Base-by-base conservation (phyloP, 805 yeast genomes). In the Schizosaccharomyces osmophilus region DNA sequence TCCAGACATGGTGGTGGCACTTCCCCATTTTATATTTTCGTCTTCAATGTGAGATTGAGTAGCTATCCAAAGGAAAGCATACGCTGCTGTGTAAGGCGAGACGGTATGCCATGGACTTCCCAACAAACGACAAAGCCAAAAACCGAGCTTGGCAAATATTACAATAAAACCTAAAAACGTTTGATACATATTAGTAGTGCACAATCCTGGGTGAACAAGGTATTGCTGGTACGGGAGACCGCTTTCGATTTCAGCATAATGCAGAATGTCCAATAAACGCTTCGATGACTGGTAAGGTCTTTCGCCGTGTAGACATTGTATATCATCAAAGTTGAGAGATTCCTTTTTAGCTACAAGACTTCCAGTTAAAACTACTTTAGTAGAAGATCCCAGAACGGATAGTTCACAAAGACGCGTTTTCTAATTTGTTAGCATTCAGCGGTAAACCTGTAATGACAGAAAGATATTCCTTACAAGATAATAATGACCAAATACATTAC, bases 401-500 rank as follows among this genome's bases (percentile, higher is more conserved):
- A 51, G 57, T 51, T 51, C 57, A 17, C 2, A 4, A 22, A 51
- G 36, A 29, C 57, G 57, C 11, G 22, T 51, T 51, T 51, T 51
- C 57, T 51, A 9, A 22, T 6, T 5, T 17, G 5, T 45, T 45
- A 19, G 51, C 26, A 19, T 45, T 19, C 41, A 36, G 8, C 11
- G 4, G 4, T 32, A 31, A 31, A 31, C 17, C n/a, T 19, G 24
- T 9, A n/a, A 1, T 57, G 11, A 29, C 31, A 36, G 2, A 32
- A 1, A 26, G 5, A 29, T 5, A 26, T 17, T 29, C 13, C 60
- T 19, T 61, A 89, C 76, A 61, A 93, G 73, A 70, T 82, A 93
- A 73, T 85, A 89, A 1, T 97, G 97, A 0, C 95, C 95, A 73
- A 93, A 87, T n/a, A 90, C 95, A 69, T 93, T 93, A 4, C 93